Base-by-base conservation (phyloP, 2,329 filamentous ascomycete genomes). In the Zymoseptoria ardabiliae region DNA sequence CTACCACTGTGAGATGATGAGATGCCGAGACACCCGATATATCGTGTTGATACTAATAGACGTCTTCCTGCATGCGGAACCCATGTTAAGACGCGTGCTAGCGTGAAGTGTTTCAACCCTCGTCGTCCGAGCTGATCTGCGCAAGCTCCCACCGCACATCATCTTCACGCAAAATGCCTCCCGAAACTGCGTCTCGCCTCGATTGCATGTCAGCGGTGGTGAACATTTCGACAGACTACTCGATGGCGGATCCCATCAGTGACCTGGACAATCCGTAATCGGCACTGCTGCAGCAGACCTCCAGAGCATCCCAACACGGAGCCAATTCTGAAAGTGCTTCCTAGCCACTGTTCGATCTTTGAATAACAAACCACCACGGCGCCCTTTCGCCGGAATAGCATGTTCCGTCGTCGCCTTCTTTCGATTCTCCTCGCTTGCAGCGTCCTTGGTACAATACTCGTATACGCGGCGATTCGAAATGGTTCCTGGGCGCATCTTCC, bases 401-500 rank as follows among this genome's bases (percentile, higher is more conserved):
- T 69, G 66, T 64, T 70, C 56, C 65, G 65, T 61, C 70, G 70
- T 59, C 61, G 62, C 20, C 58, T 66, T 54, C 50, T 68, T 17
- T 62, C 65, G 23, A 60, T 69, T 54, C 21, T 68, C 54, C 20
- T 70, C 55, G 58, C 67, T 50, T 68, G 61, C 54, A 56, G 60
- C 28, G 55, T 68, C 53, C 4, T 56, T 19, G 62, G 57, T 58
- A 67, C 64, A 2, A 54, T 74, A 54, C 68, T 77, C 56, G 58
- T 77, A 59, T 67, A 75, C 58, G 56, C 64, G 22, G 35, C 70
- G 50, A 75, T 75, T 61, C 73, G 74, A 13, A 70, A 68, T 50
- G 68, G 73, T 52, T 69, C 72, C 62, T 76, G 74, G 73, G 69
- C 66, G 30, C 67, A 68, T 1, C 54, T 78, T 22, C 76, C 76